Evolutionary conservation across 1,284 basidiomycete species (phyloP), one percentile per base, ranked within the genome.

Genomic region (Tilletia caries): DNA sequence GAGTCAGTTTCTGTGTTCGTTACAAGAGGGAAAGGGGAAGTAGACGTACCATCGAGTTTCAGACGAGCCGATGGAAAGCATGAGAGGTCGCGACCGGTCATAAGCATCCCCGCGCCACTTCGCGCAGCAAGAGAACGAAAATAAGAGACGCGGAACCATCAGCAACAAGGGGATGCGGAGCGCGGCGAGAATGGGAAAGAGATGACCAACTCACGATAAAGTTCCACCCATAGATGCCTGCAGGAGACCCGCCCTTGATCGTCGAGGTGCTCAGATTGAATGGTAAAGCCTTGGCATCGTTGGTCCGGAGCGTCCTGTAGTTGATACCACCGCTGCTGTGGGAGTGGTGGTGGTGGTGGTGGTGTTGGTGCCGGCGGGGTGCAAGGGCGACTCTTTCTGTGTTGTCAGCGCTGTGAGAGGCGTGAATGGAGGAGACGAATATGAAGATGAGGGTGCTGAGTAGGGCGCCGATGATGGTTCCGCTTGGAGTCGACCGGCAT

Each of bases 61-160:
- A 29, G 52, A 54, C 5, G 52, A 54, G 13, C 52, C 52, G 13
- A 54, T 25, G n/a, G n/a, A 54, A 13, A 54, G n/a, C 12, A 54
- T 23, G 25, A 54, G 52, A 29, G 52, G 52, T 13, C 52, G 52
- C 13, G n/a, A 25, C 3, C n/a, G 52, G 27, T 54, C 52, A 3
- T 54, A 54, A 13, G 52, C 52, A 6, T 54, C 25, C 27, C 52
- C 52, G n/a, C 52, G 23, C 52, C 52, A 54, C n/a, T 41, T 41
- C 10, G 15, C 10, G n/a, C n/a, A n/a, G n/a, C n/a, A n/a, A n/a
- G n/a, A n/a, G n/a, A n/a, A n/a, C n/a, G n/a, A n/a, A n/a, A n/a
- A n/a, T n/a, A n/a, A n/a, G n/a, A n/a, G n/a, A n/a, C n/a, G n/a
- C n/a, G n/a, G n/a, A n/a, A n/a, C n/a, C n/a, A n/a, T n/a, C n/a